Percentiles rank a stretch among this genome's conserved stretches.
Evolutionary conservation across 2,329 filamentous ascomycete species (phyloP).

Genomic region (Fusarium nanum): DNA sequence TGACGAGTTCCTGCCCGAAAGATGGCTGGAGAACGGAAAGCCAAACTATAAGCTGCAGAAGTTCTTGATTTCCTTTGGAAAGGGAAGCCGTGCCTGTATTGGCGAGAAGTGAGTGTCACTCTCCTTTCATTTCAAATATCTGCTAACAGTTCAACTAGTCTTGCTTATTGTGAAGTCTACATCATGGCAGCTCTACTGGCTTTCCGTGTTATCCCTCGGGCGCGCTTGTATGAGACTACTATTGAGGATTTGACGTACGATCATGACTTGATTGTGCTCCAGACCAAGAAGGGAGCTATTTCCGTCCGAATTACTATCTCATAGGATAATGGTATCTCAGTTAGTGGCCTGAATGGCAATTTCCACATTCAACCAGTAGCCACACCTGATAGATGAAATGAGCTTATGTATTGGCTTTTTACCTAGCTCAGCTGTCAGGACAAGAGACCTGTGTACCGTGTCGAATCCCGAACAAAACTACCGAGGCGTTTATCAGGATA

Average conservation of each 20-base stretch:
- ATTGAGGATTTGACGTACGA: conserved; percentile 37
- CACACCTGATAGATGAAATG: not conserved
- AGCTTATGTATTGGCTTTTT: rapidly evolving
- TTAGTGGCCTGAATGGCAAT: not conserved
- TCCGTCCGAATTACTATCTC: conserved; percentile 23
- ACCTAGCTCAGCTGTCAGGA: rapidly evolving
- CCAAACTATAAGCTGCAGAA: conserved; percentile 45
- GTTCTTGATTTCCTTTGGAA: conserved; percentile 35
- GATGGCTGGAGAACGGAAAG: conserved; percentile 43
- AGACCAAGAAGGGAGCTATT: conserved; percentile 38
- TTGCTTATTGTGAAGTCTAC: conserved; percentile 38
- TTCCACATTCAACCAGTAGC: not conserved
- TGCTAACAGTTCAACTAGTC: conserved; percentile 7
- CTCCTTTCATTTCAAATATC: rapidly evolving
- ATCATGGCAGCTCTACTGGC: conserved; percentile 31
- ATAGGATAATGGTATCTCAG: not conserved
- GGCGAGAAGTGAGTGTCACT: conserved; percentile 36
- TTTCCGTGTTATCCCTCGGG: conserved; percentile 23
- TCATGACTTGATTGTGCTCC: conserved; percentile 38
- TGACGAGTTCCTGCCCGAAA: conserved; percentile 50
- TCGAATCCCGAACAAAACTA: not conserved
- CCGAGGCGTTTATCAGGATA: not conserved
- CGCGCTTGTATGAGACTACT: conserved; percentile 29
- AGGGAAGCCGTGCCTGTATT: conserved; percentile 39
- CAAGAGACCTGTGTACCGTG: not conserved